Conservation (phyloP, 352 stramenopile genomes). For the Globisporangium parvum region DNA sequence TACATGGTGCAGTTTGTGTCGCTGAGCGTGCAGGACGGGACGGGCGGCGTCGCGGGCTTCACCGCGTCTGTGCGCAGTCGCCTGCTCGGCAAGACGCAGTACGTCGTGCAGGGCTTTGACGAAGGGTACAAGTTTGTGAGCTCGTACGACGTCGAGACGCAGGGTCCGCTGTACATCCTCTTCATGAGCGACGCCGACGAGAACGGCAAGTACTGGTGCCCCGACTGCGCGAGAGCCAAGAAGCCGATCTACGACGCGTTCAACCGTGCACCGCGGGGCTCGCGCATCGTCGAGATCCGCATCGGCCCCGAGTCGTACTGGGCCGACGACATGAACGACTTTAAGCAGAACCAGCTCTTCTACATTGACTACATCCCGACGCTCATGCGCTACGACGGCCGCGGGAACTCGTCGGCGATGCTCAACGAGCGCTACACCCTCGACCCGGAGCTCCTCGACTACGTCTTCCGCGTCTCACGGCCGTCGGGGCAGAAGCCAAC, state of each 20-base stretch:
- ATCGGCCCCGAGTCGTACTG: conserved; percentile 49
- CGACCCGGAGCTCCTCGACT: conserved; percentile 61
- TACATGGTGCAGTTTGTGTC: conserved; percentile 73
- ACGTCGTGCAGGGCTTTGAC: conserved; percentile 65
- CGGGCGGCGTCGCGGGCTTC: conserved; percentile 12
- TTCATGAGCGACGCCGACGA: conserved; percentile 69
- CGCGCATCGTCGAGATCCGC: conserved; percentile 65
- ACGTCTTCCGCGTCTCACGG: conserved; percentile 52
- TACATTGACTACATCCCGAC: conserved; percentile 80
- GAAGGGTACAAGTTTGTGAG: conserved; percentile 69
- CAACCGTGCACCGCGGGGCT: conserved; percentile 47
- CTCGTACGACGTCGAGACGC: conserved; percentile 56
- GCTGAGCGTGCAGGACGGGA: conserved; percentile 21
- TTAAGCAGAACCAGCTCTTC: conserved; percentile 75
- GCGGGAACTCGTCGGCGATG: conserved; percentile 61
- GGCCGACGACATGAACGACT: conserved; percentile 70
- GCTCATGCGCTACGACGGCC: conserved; percentile 72
- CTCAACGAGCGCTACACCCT: conserved; percentile 64
- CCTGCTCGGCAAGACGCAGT: conserved; percentile 42
- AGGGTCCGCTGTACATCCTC: conserved; percentile 66
- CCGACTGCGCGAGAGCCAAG: conserved; percentile 56
- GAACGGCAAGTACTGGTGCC: conserved; percentile 76
- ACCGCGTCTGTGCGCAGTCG: conserved; percentile 29
- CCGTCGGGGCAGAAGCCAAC: conserved; percentile 24
- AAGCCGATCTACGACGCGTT: conserved; percentile 54